These are phyloP conservation scores for Cryptosporidium parvum DNA, from an alignment of 169 alveolate species.

Conservation along the genomic window DNA sequence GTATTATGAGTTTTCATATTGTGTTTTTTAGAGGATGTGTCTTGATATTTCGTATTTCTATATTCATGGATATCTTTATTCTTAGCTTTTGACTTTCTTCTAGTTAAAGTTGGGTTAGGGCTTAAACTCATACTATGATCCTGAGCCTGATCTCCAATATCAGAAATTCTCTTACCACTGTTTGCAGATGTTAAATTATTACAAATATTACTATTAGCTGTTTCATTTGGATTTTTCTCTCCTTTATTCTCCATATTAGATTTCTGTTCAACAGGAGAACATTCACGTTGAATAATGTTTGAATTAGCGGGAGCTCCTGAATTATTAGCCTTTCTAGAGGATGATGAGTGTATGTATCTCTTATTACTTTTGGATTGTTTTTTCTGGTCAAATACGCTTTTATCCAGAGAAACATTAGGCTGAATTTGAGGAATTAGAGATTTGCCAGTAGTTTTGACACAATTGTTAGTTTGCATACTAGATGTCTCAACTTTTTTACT, in stretches of 20 bases:
- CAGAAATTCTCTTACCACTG: conserved; percentile 31
- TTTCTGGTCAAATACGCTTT: conserved; percentile 9
- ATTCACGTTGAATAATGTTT: conserved; percentile 3
- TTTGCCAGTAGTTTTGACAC: conserved; percentile 1
- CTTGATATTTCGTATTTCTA: not conserved
- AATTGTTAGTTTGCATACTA: not conserved
- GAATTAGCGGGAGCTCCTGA: not conserved
- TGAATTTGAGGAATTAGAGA: conserved; percentile 6
- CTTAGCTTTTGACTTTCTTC: conserved; percentile 3
- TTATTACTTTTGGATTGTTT: not conserved
- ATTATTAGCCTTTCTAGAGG: conserved; percentile 48
- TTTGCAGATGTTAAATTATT: conserved; percentile 18
- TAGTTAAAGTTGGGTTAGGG: conserved; percentile 3
- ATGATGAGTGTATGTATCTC: conserved; percentile 48
- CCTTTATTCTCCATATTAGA: conserved; percentile 4
- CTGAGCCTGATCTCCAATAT: not conserved
- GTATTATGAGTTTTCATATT: not conserved
- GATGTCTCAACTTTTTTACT: conserved; percentile 24
- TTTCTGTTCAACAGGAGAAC: not conserved
- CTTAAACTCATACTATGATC: conserved; percentile 12
- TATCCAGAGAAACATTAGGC: not conserved
- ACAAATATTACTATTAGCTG: conserved; percentile 1
- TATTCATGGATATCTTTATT: not conserved
- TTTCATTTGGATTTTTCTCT: not conserved
- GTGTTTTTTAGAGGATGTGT: not conserved